These are phyloP conservation scores for Cutaneotrichosporon cavernicola DNA, from an alignment of 1,284 basidiomycete genomes.

Conservation along the genomic window DNA sequence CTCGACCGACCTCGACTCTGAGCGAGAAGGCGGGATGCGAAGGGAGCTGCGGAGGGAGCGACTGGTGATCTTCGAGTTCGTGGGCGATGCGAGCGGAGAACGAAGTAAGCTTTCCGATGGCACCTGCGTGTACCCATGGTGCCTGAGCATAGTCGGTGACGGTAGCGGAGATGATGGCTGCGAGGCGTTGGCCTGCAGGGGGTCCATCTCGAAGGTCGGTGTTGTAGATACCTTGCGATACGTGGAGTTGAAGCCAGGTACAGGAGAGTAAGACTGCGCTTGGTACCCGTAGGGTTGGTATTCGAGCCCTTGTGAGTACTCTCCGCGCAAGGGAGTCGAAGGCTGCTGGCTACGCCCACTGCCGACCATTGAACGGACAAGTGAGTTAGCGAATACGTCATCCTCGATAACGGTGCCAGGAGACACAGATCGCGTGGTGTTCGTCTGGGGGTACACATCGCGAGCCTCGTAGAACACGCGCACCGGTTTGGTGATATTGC, in stretches of 20 bases:
- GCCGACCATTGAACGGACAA: neutral
- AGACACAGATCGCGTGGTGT: neutral
- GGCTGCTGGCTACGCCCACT: neutral
- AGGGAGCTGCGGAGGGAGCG: neutral
- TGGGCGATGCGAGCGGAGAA: neutral
- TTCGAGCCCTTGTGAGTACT: neutral
- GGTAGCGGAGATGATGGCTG: neutral
- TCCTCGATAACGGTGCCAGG: neutral
- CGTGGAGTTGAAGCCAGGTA: neutral
- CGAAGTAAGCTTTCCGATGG: neutral
- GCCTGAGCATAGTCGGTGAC: neutral
- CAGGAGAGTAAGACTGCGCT: neutral
- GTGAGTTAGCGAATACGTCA: neutral
- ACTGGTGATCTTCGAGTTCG: neutral
- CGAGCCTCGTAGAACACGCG: neutral
- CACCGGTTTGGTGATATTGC: neutral
- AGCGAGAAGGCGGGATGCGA: too few relatives aligned
- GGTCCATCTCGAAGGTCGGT: neutral
- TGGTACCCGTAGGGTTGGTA: neutral
- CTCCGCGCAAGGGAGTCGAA: neutral
- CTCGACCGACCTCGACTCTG: too few relatives aligned
- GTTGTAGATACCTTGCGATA: neutral
- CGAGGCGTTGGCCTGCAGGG: neutral
- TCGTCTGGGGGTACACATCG: neutral
- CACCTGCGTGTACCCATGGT: neutral